These are phyloP conservation scores for Paracamarosporium sp. DNA, from an alignment of 2,329 filamentous ascomycete genomes.

Conservation along the genomic window DNA sequence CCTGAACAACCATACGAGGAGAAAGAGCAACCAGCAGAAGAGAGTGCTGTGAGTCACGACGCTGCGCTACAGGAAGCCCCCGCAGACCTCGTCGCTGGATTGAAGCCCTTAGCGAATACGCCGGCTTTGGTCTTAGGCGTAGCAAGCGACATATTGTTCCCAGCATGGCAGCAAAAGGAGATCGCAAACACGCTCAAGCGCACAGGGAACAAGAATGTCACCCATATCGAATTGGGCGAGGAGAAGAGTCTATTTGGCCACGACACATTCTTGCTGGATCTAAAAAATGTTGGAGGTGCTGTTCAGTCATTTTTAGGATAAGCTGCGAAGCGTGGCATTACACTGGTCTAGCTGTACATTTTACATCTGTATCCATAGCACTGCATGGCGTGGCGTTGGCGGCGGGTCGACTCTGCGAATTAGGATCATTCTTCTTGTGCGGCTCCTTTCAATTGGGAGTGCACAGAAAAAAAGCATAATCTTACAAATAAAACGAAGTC, in stretches of 20 bases:
- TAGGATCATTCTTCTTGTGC: background rate
- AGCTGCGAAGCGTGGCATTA: slow-evolving; percentile 9
- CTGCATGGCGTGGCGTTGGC: slow-evolving; percentile 35
- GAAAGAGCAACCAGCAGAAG: slow-evolving; percentile 62
- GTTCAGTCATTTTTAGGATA: slow-evolving; percentile 79
- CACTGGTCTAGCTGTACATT: background rate
- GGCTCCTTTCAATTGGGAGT: background rate
- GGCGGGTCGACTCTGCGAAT: background rate
- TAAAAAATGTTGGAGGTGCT: slow-evolving; percentile 88
- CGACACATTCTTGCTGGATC: slow-evolving; percentile 91
- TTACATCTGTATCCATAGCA: slow-evolving; percentile 10
- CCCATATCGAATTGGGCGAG: slow-evolving; percentile 90
- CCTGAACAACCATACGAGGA: slow-evolving; percentile 88
- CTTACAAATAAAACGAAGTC: too few relatives aligned
- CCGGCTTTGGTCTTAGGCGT: slow-evolving; percentile 91
- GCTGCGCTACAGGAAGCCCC: slow-evolving; percentile 59
- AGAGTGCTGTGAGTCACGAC: slow-evolving; percentile 31
- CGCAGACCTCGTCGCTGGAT: slow-evolving; percentile 77
- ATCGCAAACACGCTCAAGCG: slow-evolving; percentile 82
- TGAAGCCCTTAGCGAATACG: slow-evolving; percentile 74
- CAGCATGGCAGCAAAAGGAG: slow-evolving; percentile 96
- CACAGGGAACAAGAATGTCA: slow-evolving; percentile 80
- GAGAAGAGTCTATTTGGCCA: slow-evolving; percentile 95
- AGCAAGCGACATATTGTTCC: slow-evolving; percentile 94
- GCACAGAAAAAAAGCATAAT: too few relatives aligned